A percentile compares a stretch with the other conserved stretches of the same genome.
Conservation (phyloP, 2,329 filamentous ascomycete genomes). For the Talaromyces sp. region DNA sequence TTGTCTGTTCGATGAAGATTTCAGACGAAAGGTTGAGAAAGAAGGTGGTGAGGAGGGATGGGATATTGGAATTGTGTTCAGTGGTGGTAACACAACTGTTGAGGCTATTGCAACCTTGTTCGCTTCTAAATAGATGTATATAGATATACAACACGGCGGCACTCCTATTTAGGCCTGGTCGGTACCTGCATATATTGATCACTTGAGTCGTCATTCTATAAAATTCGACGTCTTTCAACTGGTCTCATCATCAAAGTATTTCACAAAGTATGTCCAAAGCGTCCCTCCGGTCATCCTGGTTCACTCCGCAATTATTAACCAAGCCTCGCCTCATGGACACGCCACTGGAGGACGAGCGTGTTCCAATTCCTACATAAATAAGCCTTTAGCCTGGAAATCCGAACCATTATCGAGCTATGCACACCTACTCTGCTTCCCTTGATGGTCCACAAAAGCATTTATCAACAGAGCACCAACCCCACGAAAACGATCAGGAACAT, state of each 20-base stretch:
- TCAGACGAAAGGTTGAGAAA: slow-evolving; percentile 59
- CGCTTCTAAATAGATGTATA: slow-evolving; percentile 11
- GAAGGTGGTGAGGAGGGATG: slow-evolving; percentile 71
- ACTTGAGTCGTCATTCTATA: no score
- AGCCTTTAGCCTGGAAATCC: not conserved
- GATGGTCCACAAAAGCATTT: no score
- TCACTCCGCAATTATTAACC: no score
- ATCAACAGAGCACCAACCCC: not conserved
- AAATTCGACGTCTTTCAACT: no score
- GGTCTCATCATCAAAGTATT: no score
- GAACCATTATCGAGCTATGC: not conserved
- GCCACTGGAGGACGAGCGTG: not conserved
- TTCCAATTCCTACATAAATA: not conserved
- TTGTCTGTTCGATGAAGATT: slow-evolving; percentile 80
- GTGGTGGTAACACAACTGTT: slow-evolving; percentile 62
- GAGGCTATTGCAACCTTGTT: slow-evolving; percentile 59
- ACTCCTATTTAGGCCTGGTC: not conserved
- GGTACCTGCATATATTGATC: no score
- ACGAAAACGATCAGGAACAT: not conserved
- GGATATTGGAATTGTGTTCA: slow-evolving; percentile 62
- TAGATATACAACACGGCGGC: not conserved
- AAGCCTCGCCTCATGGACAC: not conserved
- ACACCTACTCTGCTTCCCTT: not conserved
- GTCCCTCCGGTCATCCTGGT: no score
- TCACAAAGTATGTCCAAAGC: no score